Percentiles rank a stretch among this genome's conserved stretches.
Evolutionary conservation across 192 early-diverging fungal genomes (phyloP).

Genomic region (Coemansia aciculifera): DNA sequence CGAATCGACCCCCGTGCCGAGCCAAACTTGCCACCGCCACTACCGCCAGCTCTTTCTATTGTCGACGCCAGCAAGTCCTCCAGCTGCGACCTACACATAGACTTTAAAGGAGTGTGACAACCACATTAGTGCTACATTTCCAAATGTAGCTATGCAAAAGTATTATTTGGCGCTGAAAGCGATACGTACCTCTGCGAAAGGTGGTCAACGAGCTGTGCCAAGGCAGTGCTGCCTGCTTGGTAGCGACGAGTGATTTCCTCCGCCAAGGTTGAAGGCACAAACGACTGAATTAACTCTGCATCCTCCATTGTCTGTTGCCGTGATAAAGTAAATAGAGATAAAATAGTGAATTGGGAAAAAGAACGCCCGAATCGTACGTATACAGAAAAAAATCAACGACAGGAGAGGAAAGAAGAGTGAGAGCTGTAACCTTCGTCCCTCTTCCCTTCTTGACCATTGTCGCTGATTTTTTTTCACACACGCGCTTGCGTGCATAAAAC

Average conservation of each 20-base stretch:
- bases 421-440: background rate
- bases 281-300: slow-evolving; percentile 24
- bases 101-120: background rate
- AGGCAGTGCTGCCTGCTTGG: slow-evolving; percentile 20
- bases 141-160: background rate
- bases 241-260: slow-evolving; percentile 43
- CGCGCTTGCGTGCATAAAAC: background rate
- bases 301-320: background rate
- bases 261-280: slow-evolving; percentile 30
- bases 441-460: background rate
- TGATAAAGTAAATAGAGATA: background rate
- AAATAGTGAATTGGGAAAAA: background rate
- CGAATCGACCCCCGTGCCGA: slow-evolving; percentile 17
- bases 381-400: background rate
- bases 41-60: slow-evolving; percentile 27
- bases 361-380: background rate
- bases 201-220: slow-evolving; percentile 38
- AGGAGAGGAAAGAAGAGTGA: background rate
- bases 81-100: slow-evolving; percentile 32
- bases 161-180: background rate
- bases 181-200: slow-evolving; percentile 37
- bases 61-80: slow-evolving; percentile 34
- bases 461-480: background rate
- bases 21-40: slow-evolving; percentile 11
- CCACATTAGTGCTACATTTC: background rate